Base-by-base conservation (phyloP, 2,329 filamentous ascomycete genomes). In the Fusarium sambucinum region DNA sequence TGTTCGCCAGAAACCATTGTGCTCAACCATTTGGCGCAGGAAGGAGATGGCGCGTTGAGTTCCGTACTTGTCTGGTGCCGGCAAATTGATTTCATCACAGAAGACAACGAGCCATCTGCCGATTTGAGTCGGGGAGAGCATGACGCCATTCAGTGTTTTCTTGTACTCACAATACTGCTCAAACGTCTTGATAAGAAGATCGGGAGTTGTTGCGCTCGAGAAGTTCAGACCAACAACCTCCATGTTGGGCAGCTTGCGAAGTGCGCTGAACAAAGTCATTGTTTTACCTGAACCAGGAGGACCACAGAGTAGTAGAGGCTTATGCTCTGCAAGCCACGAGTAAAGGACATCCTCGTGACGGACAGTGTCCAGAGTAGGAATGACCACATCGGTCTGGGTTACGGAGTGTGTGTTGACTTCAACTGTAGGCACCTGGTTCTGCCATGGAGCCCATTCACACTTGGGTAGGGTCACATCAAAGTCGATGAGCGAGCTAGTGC, bases 151-250 rank as follows among this genome's bases (percentile, higher is more conserved):
- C 47, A 98, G 84, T 0, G 96, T 98, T 87, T 99, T 99, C 84
- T 95, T 96, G 83, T 99, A 99, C 80, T 99, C 96, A 81, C 96
- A 99, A 80, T 99, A 97, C 78, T 99, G 96, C 81, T 99, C 96
- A 72, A 99, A 97, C 0, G 96, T 99, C 85, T 99, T 99, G 84
- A 99, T 94, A 66, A 99, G 87, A 29, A 99, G 88, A 79, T 99
- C 96, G 1, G 96, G 96, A 1, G 96, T 99, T 1, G 96, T 99
- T 2, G 96, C 96, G 74, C 96, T 99, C 6, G 96, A 99, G 80
- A 99, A 99, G 81, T 99, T 99, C 77, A 99, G 92, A 48, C 96
- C 96, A 32, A 99, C 96, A 59, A 97, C 94, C 80, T 99, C 96
- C 94, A 99, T 97, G 77, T 97, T 97, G 5, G 95, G 95, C 59